A percentile compares a stretch with the other conserved stretches of the same genome.
These are phyloP conservation scores for Phylloporus arenicola DNA, from an alignment of 768 basidiomycete species.

Conservation along the genomic window DNA sequence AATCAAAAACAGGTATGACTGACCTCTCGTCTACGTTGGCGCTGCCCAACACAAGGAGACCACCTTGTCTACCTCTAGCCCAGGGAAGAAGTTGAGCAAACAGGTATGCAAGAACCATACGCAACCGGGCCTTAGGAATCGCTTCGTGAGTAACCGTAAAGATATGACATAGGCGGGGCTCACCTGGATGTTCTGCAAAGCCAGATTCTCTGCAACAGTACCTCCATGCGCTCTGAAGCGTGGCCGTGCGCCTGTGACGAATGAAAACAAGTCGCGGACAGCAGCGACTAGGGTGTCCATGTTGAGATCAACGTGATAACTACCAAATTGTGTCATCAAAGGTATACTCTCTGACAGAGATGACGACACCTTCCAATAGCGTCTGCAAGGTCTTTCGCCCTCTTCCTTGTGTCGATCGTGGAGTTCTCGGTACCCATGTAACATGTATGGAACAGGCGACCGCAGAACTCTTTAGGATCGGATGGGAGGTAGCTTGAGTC, in stretches of 20 bases:
- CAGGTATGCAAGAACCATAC: constrained; percentile 93
- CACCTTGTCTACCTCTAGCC: constrained; percentile 78
- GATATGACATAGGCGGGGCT: not conserved
- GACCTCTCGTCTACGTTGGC: constrained; percentile 98
- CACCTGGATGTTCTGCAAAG: constrained; percentile 95
- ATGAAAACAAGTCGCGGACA: constrained; percentile 72
- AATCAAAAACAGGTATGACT: not conserved
- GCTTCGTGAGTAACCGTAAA: not conserved
- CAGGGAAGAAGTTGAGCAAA: constrained; percentile 95
- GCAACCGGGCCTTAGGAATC: constrained; percentile 65
- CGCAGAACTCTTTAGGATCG: constrained; percentile 82
- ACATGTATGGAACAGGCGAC: constrained; percentile 91
- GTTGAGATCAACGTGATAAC: constrained; percentile 92
- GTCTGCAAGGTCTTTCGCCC: constrained; percentile 82
- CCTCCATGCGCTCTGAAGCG: constrained; percentile 88
- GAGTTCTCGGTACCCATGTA: constrained; percentile 99
- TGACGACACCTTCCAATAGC: constrained; percentile 79
- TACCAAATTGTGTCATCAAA: constrained; percentile 26
- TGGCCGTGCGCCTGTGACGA: constrained; percentile 71
- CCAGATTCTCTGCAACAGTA: constrained; percentile 82
- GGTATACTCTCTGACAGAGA: not conserved
- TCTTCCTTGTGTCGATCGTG: constrained; percentile 71
- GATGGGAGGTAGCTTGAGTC: constrained; percentile 79
- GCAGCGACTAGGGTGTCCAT: constrained; percentile 92
- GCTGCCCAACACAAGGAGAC: constrained; percentile 91